Evolutionary conservation across 2,329 filamentous ascomycete species (phyloP), one percentile per base, ranked within the genome.

Genomic region (Fusarium tanahbumbuense): DNA sequence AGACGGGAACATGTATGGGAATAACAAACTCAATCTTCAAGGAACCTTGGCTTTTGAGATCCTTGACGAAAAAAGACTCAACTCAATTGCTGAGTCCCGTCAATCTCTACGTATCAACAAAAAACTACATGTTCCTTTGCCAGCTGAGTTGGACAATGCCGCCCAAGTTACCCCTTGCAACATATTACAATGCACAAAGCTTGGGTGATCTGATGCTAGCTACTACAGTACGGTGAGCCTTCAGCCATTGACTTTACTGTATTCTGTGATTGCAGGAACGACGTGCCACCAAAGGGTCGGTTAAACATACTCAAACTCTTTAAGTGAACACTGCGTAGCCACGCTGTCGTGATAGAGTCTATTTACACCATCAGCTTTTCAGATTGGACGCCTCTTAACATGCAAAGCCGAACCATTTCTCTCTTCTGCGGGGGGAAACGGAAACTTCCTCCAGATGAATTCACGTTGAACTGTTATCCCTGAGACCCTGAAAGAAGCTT

Each of bases 151-250:
- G 34, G 34, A 42, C 34, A 42, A 53, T 28, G 18, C 11, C 11
- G 18, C 25, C n/a, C 13, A 22, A 13, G 13, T 27, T 53, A 55
- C 41, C 67, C 71, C 27, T 66, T 25, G 46, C 46, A 25, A 49
- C 56, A 42, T 59, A 66, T 32, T 48, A 22, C 13, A 53, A 53
- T 53, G 60, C 20, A 70, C 59, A 22, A 57, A 16, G 59, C 53
- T 20, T 59, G 52, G 8, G 71, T 60, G 60, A 55, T 72, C 56
- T 73, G 55, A 67, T 46, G 37, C 25, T 22, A 30, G 28, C 25
- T 28, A 40, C 40, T 58, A 23, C 56, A 40, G 37, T 55, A 23
- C 56, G 48, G 48, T 44, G 56, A 54, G 27, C 20, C 34, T 12
- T 50, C 63, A 37, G 22, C 48, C 47, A 44, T 52, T n/a, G 42